Conservation (phyloP, 148 eudicot genomes). For the Diospyros lotus region DNA sequence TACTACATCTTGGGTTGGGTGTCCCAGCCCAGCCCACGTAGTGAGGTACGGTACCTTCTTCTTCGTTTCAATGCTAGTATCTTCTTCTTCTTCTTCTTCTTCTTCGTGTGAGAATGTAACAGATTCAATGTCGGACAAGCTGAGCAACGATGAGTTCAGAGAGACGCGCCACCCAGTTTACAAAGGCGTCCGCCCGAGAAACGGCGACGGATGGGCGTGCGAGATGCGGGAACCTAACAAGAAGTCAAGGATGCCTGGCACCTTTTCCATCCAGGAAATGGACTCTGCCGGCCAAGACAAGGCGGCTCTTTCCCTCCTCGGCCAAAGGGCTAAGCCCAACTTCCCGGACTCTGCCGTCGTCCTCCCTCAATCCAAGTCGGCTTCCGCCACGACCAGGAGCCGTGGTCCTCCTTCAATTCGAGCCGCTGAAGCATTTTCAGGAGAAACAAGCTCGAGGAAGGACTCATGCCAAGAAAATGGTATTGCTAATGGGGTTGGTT, state of each 20-base stretch:
- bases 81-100: background rate
- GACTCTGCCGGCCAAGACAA: conserved; percentile 64
- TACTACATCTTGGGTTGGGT: too few species aligned
- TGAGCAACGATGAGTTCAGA: conserved; percentile 37
- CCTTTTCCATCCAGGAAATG: conserved; percentile 45
- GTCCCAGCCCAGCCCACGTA: too few species aligned
- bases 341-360: conserved; percentile 39
- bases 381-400: conserved; percentile 35
- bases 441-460: too few species aligned
- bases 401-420: conserved; percentile 28
- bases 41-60: too few species aligned
- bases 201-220: conserved; percentile 56
- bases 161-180: conserved; percentile 56
- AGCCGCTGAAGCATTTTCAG: conserved; percentile 32
- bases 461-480: too few species aligned
- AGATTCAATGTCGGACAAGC: conserved; percentile 10
- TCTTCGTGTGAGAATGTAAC: background rate
- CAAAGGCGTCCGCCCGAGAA: conserved; percentile 46
- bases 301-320: conserved; percentile 46
- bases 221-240: conserved; percentile 55
- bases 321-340: conserved; percentile 35
- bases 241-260: conserved; percentile 60
- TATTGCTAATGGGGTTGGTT: too few species aligned
- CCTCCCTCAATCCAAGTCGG: conserved; percentile 34
- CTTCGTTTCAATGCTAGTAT: too few species aligned